phyloP scores from a whole-genome alignment of 208 protist genomes.

The Porcisia deanei region DNA sequence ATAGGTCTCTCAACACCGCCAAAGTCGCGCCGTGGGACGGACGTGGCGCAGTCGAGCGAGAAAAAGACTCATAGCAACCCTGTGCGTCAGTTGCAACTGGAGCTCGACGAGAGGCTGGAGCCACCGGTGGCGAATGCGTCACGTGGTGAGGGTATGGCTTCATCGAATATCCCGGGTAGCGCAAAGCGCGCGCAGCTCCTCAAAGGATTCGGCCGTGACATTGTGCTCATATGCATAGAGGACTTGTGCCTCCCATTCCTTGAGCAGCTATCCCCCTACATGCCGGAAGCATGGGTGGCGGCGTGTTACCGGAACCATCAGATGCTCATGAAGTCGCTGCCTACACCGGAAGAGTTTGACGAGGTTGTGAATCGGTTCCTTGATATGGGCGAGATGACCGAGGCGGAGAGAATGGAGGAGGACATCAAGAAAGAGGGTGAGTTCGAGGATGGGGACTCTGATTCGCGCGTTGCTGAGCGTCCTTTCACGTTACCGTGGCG shows the following conservation, averaged over 20 bases:
- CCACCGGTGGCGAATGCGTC: not conserved
- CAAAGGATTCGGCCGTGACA: conserved; percentile 41
- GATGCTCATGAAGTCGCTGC: conserved; percentile 22
- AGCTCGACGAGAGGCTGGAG: not conserved
- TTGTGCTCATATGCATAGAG: conserved; percentile 47
- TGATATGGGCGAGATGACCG: conserved; percentile 20
- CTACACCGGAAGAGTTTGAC: conserved; percentile 39
- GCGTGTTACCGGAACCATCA: conserved; percentile 40
- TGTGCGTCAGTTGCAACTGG: not conserved
- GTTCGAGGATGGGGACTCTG: conserved; percentile 1
- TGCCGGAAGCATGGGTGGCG: conserved; percentile 49
- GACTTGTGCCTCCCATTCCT: conserved; percentile 54
- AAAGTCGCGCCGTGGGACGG: not conserved
- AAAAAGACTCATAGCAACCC: too few species aligned
- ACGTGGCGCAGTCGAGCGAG: not conserved
- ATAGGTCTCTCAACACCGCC: not conserved
- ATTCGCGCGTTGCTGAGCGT: not conserved
- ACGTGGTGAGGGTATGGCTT: not conserved
- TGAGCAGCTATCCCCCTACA: conserved; percentile 34
- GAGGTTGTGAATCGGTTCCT: conserved; percentile 35
- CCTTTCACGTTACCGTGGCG: conserved; percentile 20
- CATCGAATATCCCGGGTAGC: not conserved
- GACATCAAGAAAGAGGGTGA: not conserved
- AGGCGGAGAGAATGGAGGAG: conserved; percentile 13
- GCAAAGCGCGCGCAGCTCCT: conserved; percentile 22